Evolutionary conservation across 148 eudicot species (phyloP), one percentile per base, ranked within the genome.

Genomic region (Amaranthus palmeri): DNA sequence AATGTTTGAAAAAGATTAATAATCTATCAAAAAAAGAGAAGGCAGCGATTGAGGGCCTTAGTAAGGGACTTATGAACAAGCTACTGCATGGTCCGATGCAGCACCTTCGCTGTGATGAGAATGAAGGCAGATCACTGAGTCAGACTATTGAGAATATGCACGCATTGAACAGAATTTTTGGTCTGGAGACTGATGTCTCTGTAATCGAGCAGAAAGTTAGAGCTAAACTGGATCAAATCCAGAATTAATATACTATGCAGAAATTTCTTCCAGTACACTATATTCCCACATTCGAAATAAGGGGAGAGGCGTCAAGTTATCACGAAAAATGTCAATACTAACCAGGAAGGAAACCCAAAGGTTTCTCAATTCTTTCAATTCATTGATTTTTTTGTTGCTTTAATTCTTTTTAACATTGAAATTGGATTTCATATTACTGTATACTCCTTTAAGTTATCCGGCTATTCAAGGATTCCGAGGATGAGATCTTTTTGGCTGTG

Each of bases 91-190:
- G 97, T 45, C 97, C 97, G 10, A 88, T 92, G 96, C 96, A 90
- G 75, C 97, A 92, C 81, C 80, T 92, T 69, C 88, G 97, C 76
- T 92, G 96, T 67, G 98, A 92, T 70, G 98, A 96, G 56, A 92
- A 93, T 68, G 96, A 92, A 67, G 88, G 86, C 68, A 85, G 96
- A 57, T 90, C 92, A 43, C 73, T 92, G 73, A 85, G 63, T 12
- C 96, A 92, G 83, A 88, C 96, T 9, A 88, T 92, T 3, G 98
- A 92, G 80, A 92, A 92, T 74, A 92, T 92, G 98, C 88, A 92
- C 68, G 98, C 98, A 43, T 78, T 92, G 13, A 92, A 92, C 82
- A 78, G 98, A 81, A 92, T 92, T 96, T 92, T 90, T 69, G 88
- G 87, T 76, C 90, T 92, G 10, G 98, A 92, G 83, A 92, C 98